Base-by-base conservation (phyloP, 2,329 filamentous ascomycete genomes). In the Ophiocordyceps camponoti-rufipedis region DNA sequence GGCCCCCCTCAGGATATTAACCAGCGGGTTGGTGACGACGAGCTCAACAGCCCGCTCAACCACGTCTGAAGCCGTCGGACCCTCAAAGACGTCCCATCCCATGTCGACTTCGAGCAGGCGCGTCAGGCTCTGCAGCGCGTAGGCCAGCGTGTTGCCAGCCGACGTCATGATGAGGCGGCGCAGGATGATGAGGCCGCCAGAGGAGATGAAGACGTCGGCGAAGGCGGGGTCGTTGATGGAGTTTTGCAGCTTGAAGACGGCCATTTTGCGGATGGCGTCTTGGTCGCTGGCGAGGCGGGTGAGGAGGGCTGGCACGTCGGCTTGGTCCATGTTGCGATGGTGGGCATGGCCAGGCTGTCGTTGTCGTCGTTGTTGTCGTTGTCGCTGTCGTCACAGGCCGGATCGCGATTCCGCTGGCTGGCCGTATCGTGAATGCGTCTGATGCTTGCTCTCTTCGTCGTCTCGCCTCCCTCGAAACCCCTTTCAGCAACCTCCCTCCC, bases 241-340 rank as follows among this genome's bases (percentile, higher is more conserved):
- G 51, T 77, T 82, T 65, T 98, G 91, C 52, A 98, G 78, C 68
- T 95, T 95, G 75, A 98, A 98, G 49, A 93, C 91, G 49, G 91
- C 91, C 85, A 96, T 95, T 65, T 98, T 98, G 58, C 88, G 85
- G 54, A 85, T 81, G 47, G 85, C 88, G 70, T 98, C 91, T 65
- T 94, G 77, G 54, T 80, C 74, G 64, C 76, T 80, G 39, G 73
- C 68, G 49, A 81, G 67, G 52, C 76, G 75, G 65, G 74, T 68
- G 54, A 81, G 67, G 53, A 81, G 70, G 59, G 73, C 72, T 43
- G 77, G 77, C 53, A 81, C 77, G 54, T 80, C 77, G 54, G 74
- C 74, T 64, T 80, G 76, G 56, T 81, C 77, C 77, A 81, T 77
- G 6, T 35, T 14, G 8, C 16, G 18, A 40, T 18, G 38, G 38